Percentiles rank a stretch among this genome's conserved stretches.
These are phyloP conservation scores for Priceomyces fermenticarens DNA, from an alignment of 805 yeast species.

Conservation along the genomic window DNA sequence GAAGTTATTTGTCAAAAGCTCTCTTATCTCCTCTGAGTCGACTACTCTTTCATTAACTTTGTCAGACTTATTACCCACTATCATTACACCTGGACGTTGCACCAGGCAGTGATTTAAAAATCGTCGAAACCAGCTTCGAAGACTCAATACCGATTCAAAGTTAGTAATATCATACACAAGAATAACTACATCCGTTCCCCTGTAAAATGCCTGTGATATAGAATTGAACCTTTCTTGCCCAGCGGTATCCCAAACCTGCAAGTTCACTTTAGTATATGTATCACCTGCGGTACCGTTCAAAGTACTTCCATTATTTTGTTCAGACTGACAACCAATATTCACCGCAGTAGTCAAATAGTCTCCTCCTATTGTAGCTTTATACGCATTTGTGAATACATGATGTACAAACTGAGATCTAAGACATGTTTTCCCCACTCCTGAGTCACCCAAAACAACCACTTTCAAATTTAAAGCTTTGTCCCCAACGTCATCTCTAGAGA, in stretches of 20 bases:
- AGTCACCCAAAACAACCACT: conserved; percentile 56
- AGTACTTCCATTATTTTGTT: not conserved
- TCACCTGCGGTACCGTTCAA: conserved; percentile 1
- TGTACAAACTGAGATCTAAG: conserved; percentile 53
- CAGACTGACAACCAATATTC: conserved; percentile 6
- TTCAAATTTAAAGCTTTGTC: conserved; percentile 28
- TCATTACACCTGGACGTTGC: conserved; percentile 43
- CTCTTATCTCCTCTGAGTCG: conserved; percentile 33
- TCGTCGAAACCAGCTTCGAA: conserved; percentile 46
- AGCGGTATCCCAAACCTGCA: conserved; percentile 58
- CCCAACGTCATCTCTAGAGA: not conserved
- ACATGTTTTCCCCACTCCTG: conserved; percentile 60
- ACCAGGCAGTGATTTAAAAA: conserved; percentile 49
- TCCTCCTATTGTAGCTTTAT: conserved; percentile 59
- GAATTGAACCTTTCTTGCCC: conserved; percentile 48
- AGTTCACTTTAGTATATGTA: conserved; percentile 23
- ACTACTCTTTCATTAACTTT: conserved; percentile 29
- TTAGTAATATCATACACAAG: conserved; percentile 54
- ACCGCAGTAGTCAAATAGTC: conserved; percentile 50
- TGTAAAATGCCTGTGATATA: conserved; percentile 51
- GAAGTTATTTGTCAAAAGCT: conserved; percentile 23
- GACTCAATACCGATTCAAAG: conserved; percentile 47
- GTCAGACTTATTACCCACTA: conserved; percentile 55
- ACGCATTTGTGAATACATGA: conserved; percentile 52
- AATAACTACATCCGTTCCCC: conserved; percentile 57